These are phyloP conservation scores for Solanum acaule DNA, from an alignment of 257 asterid species.

Conservation along the genomic window DNA sequence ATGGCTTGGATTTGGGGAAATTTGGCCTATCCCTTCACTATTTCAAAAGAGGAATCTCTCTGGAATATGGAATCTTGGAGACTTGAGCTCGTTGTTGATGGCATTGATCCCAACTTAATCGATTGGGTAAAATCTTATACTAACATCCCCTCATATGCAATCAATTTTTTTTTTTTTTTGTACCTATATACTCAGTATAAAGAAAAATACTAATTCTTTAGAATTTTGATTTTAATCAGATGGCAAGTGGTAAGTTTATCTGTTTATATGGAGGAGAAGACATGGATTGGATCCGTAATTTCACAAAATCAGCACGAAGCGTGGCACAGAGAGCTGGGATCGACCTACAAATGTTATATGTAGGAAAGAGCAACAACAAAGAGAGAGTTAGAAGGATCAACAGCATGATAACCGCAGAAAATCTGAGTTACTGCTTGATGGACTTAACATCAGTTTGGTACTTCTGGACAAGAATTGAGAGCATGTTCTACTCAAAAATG, in stretches of 20 bases:
- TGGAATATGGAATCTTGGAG: conserved; percentile 67
- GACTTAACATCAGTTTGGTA: conserved; percentile 44
- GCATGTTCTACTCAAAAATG: conserved; percentile 75
- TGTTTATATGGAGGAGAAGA: conserved; percentile 80
- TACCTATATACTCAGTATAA: no score
- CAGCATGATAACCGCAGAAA: conserved; percentile 12
- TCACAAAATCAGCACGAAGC: conserved; percentile 18
- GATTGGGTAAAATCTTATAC: conserved; percentile 45
- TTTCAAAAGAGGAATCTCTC: conserved; percentile 31
- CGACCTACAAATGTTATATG: conserved; percentile 53
- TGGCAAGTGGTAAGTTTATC: conserved; percentile 31
- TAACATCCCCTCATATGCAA: neutral
- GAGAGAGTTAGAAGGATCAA: conserved; percentile 29
- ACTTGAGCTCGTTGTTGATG: conserved; percentile 46
- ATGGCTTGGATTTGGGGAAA: conserved; percentile 88
- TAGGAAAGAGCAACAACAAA: conserved; percentile 37
- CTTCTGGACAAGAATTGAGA: conserved; percentile 70
- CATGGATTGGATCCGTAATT: conserved; percentile 48
- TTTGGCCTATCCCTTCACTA: conserved; percentile 57
- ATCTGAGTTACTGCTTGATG: conserved; percentile 36
- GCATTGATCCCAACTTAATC: conserved; percentile 36
- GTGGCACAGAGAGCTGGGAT: conserved; percentile 27
- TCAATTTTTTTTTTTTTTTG: neutral
- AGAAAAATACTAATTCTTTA: neutral
- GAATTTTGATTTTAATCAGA: conserved; percentile 15